These are phyloP conservation scores for Fonsecaea pugnacius DNA, from an alignment of 2,329 filamentous ascomycete species.

Conservation along the genomic window DNA sequence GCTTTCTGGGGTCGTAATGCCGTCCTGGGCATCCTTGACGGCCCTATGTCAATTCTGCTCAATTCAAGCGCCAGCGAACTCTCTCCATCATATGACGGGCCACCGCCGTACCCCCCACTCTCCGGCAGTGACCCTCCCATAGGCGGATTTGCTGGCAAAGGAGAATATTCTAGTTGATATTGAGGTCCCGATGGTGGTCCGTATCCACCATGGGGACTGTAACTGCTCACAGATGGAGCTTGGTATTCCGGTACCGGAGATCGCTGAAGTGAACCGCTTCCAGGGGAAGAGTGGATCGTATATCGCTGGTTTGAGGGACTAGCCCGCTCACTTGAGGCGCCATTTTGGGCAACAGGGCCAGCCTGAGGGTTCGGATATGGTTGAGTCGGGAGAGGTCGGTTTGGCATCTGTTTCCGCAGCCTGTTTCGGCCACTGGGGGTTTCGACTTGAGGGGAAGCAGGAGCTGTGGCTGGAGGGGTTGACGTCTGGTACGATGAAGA, in stretches of 20 bases:
- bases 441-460: slow-evolving; percentile 39
- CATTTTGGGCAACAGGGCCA: slow-evolving; percentile 28
- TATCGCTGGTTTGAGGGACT: slow-evolving; percentile 25
- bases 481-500: slow-evolving; percentile 33
- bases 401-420: slow-evolving; percentile 34
- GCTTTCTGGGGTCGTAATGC: slow-evolving; percentile 26
- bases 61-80: slow-evolving; percentile 63
- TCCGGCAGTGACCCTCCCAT: slow-evolving; percentile 3
- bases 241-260: slow-evolving; percentile 36
- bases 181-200: slow-evolving; percentile 2
- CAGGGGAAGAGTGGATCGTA: slow-evolving; percentile 28
- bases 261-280: slow-evolving; percentile 18
- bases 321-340: slow-evolving; percentile 16
- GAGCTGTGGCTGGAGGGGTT: slow-evolving; percentile 30
- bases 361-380: slow-evolving; percentile 35
- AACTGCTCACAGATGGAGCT: slow-evolving; percentile 25
- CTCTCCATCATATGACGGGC: slow-evolving; percentile 34
- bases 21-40: slow-evolving; percentile 32
- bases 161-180: slow-evolving; percentile 28
- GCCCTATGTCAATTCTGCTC: slow-evolving; percentile 55
- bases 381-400: slow-evolving; percentile 34
- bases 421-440: slow-evolving; percentile 38
- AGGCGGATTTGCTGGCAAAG: slow-evolving; percentile 34
- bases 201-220: slow-evolving; percentile 22
- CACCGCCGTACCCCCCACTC: neutral